phyloP scores from a whole-genome alignment of 1,139 yeast species.

The Yamadazyma diddensiae region DNA sequence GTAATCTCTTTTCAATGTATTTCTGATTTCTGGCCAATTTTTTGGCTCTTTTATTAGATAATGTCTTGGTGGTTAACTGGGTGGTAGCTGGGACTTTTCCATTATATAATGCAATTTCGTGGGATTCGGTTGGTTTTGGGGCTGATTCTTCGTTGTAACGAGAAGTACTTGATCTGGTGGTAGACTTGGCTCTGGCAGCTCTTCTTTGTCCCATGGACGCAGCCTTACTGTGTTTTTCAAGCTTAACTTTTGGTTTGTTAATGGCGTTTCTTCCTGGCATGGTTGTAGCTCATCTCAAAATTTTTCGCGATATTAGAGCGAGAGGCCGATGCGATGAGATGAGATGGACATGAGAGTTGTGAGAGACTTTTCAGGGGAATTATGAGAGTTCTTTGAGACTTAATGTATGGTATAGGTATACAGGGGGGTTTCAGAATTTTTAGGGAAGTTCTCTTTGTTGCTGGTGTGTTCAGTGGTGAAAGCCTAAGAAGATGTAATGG shows the following conservation, averaged over 20 bases:
- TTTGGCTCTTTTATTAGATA: conserved; percentile 78
- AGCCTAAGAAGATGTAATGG: too few species aligned
- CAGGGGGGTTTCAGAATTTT: too few species aligned
- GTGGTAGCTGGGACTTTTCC: conserved; percentile 33
- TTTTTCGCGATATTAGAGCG: too few species aligned
- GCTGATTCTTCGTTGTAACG: conserved; percentile 35
- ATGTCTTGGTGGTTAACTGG: conserved; percentile 55
- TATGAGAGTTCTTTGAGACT: too few species aligned
- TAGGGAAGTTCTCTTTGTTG: too few species aligned
- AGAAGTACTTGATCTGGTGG: conserved; percentile 47
- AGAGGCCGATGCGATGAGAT: conserved; percentile 1
- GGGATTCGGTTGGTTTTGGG: conserved; percentile 50
- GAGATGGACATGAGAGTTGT: too few species aligned
- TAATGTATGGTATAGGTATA: too few species aligned
- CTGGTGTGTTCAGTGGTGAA: too few species aligned
- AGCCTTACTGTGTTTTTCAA: conserved; percentile 53
- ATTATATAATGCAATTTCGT: conserved; percentile 62
- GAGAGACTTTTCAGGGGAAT: too few species aligned
- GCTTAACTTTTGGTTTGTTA: conserved; percentile 72
- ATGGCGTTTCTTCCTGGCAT: conserved; percentile 83
- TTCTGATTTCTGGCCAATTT: conserved; percentile 79
- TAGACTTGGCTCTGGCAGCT: conserved; percentile 48
- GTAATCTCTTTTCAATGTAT: conserved; percentile 58
- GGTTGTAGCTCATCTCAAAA: conserved; percentile 1
- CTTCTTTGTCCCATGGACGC: conserved; percentile 55